Conservation (phyloP, 805 yeast species). For the Allodekkera sacchari region DNA sequence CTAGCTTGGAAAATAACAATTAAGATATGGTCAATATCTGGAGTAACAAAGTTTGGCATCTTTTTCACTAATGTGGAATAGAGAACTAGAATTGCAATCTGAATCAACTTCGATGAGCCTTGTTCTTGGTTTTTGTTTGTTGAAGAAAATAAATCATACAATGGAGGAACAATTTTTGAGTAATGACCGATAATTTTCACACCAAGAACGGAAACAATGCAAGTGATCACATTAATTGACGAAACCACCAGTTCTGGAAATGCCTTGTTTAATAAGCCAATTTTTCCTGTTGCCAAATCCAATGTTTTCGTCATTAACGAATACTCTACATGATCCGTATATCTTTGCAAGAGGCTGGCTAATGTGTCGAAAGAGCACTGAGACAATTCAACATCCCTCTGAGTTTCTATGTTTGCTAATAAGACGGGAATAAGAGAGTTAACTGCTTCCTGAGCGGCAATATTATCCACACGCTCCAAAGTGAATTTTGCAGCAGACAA, state of each 20-base stretch:
- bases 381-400: conserved; percentile 39
- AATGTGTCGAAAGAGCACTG: conserved; percentile 67
- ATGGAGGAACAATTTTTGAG: conserved; percentile 76
- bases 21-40: conserved; percentile 58
- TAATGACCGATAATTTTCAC: conserved; percentile 78
- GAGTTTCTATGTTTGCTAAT: conserved; percentile 28
- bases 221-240: conserved; percentile 63
- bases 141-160: conserved; percentile 49
- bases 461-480: conserved; percentile 48
- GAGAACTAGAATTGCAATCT: conserved; percentile 63
- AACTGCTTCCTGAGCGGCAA: conserved; percentile 43
- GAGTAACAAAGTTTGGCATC: conserved; percentile 76
- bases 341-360: conserved; percentile 54
- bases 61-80: conserved; percentile 70
- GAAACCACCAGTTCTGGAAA: conserved; percentile 61
- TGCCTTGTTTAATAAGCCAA: conserved; percentile 41
- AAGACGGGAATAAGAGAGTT: conserved; percentile 42
- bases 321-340: conserved; percentile 43
- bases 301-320: conserved; percentile 42
- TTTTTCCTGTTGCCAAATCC: conserved; percentile 35
- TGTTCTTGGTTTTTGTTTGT: conserved; percentile 21
- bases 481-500: conserved; percentile 65
- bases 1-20: conserved; percentile 48
- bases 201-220: conserved; percentile 67
- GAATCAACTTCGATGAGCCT: conserved; percentile 36